Conservation (phyloP, 2,329 filamentous ascomycete genomes). For the Stemphylium beticola region DNA sequence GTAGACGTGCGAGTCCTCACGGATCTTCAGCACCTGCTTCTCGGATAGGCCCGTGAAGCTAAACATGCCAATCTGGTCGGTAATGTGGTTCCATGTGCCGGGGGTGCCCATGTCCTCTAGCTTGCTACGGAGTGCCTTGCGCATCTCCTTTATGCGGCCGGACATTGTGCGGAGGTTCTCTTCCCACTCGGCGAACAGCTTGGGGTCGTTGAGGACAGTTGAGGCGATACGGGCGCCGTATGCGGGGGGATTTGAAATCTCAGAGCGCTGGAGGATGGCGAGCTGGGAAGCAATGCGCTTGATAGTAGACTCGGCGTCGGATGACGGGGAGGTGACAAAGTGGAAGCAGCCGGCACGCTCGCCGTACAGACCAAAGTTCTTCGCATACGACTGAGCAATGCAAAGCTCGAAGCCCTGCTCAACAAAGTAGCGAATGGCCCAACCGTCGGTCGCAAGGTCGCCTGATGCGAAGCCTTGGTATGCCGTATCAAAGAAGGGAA, state of each 20-base stretch:
- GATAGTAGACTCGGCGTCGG: constrained; percentile 68
- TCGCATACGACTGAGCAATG: constrained; percentile 61
- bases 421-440: constrained; percentile 93
- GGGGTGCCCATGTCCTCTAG: constrained; percentile 86
- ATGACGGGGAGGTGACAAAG: constrained; percentile 76
- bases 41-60: constrained; percentile 84
- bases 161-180: constrained; percentile 92
- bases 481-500: constrained; percentile 97
- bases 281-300: constrained; percentile 82
- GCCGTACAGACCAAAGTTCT: constrained; percentile 82
- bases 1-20: constrained; percentile 76
- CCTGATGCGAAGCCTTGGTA: constrained; percentile 98
- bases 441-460: constrained; percentile 81
- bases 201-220: constrained; percentile 79
- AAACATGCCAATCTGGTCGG: constrained; percentile 99
- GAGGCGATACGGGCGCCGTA: constrained; percentile 91
- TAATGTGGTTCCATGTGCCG: constrained; percentile 95
- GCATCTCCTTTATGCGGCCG: constrained; percentile 92
- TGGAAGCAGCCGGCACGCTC: constrained; percentile 97
- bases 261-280: constrained; percentile 90
- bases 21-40: constrained; percentile 73
- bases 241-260: constrained; percentile 95
- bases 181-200: constrained; percentile 90
- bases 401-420: constrained; percentile 80
- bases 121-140: constrained; percentile 75